Evolutionary conservation across 2,329 filamentous ascomycete genomes (phyloP), one percentile per base, ranked within the genome.

Genomic region (Teratosphaeria epicoccoides): DNA sequence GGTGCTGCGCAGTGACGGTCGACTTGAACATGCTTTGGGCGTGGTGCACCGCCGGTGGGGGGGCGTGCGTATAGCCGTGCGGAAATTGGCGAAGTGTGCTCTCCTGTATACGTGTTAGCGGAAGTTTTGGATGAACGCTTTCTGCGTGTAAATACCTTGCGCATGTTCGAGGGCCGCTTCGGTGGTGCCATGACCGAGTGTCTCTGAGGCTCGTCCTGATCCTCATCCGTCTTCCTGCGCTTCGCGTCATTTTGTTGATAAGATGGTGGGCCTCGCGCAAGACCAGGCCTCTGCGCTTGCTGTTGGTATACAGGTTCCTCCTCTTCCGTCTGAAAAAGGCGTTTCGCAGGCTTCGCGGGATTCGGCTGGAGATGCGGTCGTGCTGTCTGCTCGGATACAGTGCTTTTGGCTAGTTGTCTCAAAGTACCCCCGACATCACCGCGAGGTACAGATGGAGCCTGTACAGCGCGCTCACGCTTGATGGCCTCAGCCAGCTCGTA

Each of bases 101-200:
- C 59, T 86, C 83, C 80, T 85, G 65, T 24, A 49, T 46, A 40
- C 14, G 29, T 33, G 56, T 60, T 44, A 63, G 60, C 10, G 33
- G 6, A 14, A 40, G 33, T 40, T 17, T 3, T 6, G n/a, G 9
- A 4, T 17, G 10, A 20, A 2, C 17, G 17, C 6, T 17, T 9
- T 14, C 33, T 14, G n/a, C 17, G 3, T 17, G 33, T 20, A 54
- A 74, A 70, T 71, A 87, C 83, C 79, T 88, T 90, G 61, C 79
- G 77, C 63, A 81, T 77, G 47, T 78, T 83, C 1, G 88, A 94
- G 55, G 89, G 88, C 53, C 90, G 82, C 59, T 94, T 88, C 5
- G 89, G 88, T 49, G 88, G 87, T 12, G 85, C 87, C 73, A 90
- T 93, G 61, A 90, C 78, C 46, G 77, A 80, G 50, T 81, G 77